A percentile compares a stretch with the other conserved stretches of the same genome.
phyloP scores from a whole-genome alignment of 1,284 basidiomycete genomes.

The Pascua sp. region DNA sequence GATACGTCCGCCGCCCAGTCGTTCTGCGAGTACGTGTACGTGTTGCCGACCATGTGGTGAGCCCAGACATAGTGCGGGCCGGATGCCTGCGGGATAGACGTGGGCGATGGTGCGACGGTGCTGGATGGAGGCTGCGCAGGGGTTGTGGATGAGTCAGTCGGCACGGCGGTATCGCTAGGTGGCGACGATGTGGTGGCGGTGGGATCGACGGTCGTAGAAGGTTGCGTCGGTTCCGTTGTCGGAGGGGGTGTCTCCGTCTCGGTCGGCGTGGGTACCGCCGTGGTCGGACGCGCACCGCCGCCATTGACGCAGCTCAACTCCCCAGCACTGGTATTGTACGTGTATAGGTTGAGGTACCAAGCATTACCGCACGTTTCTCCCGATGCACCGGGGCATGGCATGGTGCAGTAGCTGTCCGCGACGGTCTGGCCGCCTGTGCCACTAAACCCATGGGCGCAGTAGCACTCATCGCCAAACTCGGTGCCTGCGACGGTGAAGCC shows the following conservation, averaged over 20 bases:
- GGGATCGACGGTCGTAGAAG: not conserved
- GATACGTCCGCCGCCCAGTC: constrained; percentile 47
- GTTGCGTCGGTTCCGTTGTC: constrained; percentile 1
- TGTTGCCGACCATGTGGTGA: constrained; percentile 49
- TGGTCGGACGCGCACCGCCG: too few species aligned
- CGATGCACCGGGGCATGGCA: constrained; percentile 35
- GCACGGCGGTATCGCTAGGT: constrained; percentile 5
- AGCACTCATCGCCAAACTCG: constrained; percentile 46
- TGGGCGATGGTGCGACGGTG: not conserved
- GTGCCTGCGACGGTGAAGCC: constrained; percentile 44
- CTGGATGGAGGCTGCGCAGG: not conserved
- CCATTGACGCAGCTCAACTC: too few species aligned
- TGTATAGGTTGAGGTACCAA: constrained; percentile 42
- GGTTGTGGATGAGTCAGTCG: constrained; percentile 2
- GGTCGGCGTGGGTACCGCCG: too few species aligned
- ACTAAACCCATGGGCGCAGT: constrained; percentile 34
- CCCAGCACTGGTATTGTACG: constrained; percentile 18
- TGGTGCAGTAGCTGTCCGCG: constrained; percentile 27
- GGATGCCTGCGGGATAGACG: constrained; percentile 25
- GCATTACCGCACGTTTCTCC: constrained; percentile 34
- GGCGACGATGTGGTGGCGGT: constrained; percentile 1
- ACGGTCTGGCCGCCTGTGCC: constrained; percentile 29
- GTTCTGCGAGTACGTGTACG: constrained; percentile 40
- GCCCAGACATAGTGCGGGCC: constrained; percentile 42
- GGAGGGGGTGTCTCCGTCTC: not conserved